Evolutionary conservation across 768 basidiomycete genomes (phyloP).

Genomic region (Lenzites betulinus): DNA sequence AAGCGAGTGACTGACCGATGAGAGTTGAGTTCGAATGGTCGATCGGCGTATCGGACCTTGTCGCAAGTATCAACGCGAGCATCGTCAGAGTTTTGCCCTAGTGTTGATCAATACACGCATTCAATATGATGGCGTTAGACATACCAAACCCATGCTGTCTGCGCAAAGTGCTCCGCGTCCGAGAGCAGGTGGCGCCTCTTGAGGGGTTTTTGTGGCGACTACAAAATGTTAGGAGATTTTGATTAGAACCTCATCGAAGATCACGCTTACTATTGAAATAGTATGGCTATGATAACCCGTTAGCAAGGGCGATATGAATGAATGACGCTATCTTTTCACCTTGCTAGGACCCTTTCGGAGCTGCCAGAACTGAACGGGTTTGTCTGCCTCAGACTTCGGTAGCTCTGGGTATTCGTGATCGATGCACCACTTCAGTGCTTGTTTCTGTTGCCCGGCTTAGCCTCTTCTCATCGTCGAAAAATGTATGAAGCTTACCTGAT

Average conservation of each 20-base stretch:
- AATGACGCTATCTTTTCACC: conserved; percentile 37
- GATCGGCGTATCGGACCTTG: conserved; percentile 60
- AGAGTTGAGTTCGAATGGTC: conserved; percentile 71
- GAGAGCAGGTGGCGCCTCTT: conserved; percentile 59
- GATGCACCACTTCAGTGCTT: conserved; percentile 87
- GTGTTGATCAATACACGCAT: not conserved
- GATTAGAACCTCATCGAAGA: too few relatives aligned
- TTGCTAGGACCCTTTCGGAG: conserved; percentile 54
- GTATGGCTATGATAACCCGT: conserved; percentile 27
- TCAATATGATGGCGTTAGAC: not conserved
- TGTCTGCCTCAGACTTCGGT: conserved; percentile 65
- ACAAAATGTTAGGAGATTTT: too few relatives aligned
- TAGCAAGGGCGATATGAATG: not conserved
- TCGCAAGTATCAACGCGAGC: conserved; percentile 78
- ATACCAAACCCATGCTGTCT: conserved; percentile 82
- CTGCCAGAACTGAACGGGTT: conserved; percentile 91
- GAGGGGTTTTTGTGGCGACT: conserved; percentile 85
- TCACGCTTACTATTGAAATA: conserved; percentile 45
- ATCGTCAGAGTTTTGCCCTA: conserved; percentile 92
- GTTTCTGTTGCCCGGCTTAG: conserved; percentile 48
- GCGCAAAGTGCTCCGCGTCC: conserved; percentile 88
- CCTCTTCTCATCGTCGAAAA: not conserved
- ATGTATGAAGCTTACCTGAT: conserved; percentile 62
- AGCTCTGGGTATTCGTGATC: conserved; percentile 76
- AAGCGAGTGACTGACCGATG: conserved; percentile 55